Conservation (phyloP, 495 filamentous ascomycete species). For the Daldinia childiae region DNA sequence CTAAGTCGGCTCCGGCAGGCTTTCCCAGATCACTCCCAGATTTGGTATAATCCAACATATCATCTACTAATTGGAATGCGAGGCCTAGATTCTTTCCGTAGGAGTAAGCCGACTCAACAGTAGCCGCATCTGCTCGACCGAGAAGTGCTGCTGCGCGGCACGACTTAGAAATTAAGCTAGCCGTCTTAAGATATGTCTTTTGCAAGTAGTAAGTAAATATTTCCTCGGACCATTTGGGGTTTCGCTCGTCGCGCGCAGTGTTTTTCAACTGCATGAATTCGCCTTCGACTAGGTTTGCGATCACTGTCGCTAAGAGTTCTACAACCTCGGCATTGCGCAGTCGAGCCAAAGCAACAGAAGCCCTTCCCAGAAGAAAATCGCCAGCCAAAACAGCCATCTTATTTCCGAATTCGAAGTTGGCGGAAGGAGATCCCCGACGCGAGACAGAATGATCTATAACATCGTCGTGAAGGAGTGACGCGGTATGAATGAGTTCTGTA, state of each 20-base stretch:
- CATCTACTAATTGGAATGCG: slow-evolving; percentile 98
- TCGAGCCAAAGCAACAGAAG: slow-evolving; percentile 91
- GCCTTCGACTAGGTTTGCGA: slow-evolving; percentile 96
- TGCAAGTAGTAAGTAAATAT: slow-evolving; percentile 94
- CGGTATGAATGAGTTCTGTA: slow-evolving; percentile 95
- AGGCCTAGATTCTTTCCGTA: slow-evolving; percentile 94
- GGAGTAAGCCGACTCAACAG: slow-evolving; percentile 87
- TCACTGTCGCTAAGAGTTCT: slow-evolving; percentile 93
- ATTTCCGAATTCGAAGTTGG: slow-evolving; percentile 94
- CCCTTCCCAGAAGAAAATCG: slow-evolving; percentile 91
- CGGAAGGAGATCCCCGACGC: slow-evolving; percentile 82
- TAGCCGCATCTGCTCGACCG: slow-evolving; percentile 76
- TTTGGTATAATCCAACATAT: slow-evolving; percentile 96
- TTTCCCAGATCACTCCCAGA: slow-evolving; percentile 87
- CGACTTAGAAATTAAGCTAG: slow-evolving; percentile 93
- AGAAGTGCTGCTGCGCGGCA: slow-evolving; percentile 90
- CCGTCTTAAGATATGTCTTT: slow-evolving; percentile 98
- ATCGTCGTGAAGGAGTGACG: slow-evolving; percentile 96
- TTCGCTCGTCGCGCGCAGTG: slow-evolving; percentile 83
- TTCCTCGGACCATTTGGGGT: slow-evolving; percentile 84
- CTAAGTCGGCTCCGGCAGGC: slow-evolving; percentile 91
- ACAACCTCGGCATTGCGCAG: slow-evolving; percentile 92
- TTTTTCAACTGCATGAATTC: slow-evolving; percentile 99
- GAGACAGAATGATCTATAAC: slow-evolving; percentile 93
- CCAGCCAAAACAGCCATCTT: slow-evolving; percentile 98